Evolutionary conservation across 139 green algal genomes (phyloP).

Genomic region (Chlorella sp.): DNA sequence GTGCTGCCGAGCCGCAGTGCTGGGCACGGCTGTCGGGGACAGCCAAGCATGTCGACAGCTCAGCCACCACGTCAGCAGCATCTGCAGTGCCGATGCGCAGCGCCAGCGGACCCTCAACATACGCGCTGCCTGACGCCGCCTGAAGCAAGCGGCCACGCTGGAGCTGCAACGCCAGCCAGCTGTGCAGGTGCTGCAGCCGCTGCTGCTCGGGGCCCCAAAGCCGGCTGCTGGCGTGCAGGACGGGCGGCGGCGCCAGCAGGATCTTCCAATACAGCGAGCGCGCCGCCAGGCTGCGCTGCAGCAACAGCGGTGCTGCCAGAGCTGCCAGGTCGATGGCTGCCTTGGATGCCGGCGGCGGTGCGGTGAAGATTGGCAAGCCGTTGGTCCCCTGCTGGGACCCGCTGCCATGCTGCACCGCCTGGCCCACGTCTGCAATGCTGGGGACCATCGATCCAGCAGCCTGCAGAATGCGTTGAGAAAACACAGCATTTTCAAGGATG

Average conservation of each 20-base stretch:
- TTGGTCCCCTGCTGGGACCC: no score
- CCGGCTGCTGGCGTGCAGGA: neutral
- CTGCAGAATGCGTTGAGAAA: no score
- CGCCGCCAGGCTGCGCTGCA: conserved; percentile 4
- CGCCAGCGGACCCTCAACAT: neutral
- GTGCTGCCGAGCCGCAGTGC: neutral
- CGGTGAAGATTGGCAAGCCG: no score
- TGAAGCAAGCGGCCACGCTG: neutral
- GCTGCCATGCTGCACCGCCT: neutral
- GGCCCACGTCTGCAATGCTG: neutral
- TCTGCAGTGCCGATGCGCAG: neutral
- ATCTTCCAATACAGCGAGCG: conserved; percentile 39
- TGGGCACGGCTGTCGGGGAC: neutral
- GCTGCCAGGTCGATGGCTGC: neutral
- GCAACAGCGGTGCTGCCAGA: neutral
- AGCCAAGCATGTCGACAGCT: neutral
- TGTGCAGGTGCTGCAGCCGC: conserved; percentile 6
- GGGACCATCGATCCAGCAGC: neutral
- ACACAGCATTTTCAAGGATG: no score
- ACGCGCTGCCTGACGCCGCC: neutral
- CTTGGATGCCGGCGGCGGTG: no score
- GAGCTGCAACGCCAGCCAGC: conserved; percentile 35
- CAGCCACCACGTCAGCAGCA: neutral
- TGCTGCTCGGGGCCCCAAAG: neutral
- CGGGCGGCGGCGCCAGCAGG: neutral